A percentile compares a stretch with the other conserved stretches of the same genome.
Evolutionary conservation across 495 filamentous ascomycete species (phyloP).

Genomic region (Aspergillus incahuasiensis): DNA sequence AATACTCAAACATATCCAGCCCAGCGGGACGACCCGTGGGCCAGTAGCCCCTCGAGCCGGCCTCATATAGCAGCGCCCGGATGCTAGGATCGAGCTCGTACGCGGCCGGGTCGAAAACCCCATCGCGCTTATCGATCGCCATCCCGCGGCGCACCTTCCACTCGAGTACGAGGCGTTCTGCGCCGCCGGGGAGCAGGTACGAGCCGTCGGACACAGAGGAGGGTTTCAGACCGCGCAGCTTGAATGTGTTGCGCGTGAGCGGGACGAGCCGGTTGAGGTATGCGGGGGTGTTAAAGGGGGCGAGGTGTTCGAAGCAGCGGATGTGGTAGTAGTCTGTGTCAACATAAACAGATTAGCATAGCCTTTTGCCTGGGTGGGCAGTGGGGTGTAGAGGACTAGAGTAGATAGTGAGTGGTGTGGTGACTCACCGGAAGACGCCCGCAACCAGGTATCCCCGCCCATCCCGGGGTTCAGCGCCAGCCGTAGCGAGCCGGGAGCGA

Average conservation of each 20-base stretch:
- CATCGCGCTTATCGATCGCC: slow-evolving; percentile 1
- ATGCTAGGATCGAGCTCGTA: not conserved
- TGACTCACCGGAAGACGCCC: slow-evolving; percentile 1
- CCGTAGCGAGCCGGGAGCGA: not conserved
- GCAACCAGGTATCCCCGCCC: not conserved
- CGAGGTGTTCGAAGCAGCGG: not conserved
- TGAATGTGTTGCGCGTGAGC: slow-evolving; percentile 4
- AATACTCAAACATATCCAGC: slow-evolving; percentile 5
- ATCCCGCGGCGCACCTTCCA: slow-evolving; percentile 4
- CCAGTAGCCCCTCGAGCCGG: not conserved
- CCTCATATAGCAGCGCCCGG: not conserved
- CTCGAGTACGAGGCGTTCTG: not conserved
- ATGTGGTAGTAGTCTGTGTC: slow-evolving; percentile 7
- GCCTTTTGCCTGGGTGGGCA: not conserved
- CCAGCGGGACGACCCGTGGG: not conserved
- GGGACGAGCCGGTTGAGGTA: slow-evolving; percentile 6
- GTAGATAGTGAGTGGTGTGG: too few relatives aligned
- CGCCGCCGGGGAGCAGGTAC: not conserved
- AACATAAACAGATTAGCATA: not conserved
- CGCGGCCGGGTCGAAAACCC: not conserved
- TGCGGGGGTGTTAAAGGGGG: not conserved
- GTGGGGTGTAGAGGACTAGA: not conserved
- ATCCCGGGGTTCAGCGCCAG: slow-evolving; percentile 4
- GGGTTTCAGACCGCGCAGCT: slow-evolving; percentile 2
- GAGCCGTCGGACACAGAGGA: slow-evolving; percentile 1